Evolutionary conservation across 768 basidiomycete genomes (phyloP).

Genomic region (Suillus subalutaceus): DNA sequence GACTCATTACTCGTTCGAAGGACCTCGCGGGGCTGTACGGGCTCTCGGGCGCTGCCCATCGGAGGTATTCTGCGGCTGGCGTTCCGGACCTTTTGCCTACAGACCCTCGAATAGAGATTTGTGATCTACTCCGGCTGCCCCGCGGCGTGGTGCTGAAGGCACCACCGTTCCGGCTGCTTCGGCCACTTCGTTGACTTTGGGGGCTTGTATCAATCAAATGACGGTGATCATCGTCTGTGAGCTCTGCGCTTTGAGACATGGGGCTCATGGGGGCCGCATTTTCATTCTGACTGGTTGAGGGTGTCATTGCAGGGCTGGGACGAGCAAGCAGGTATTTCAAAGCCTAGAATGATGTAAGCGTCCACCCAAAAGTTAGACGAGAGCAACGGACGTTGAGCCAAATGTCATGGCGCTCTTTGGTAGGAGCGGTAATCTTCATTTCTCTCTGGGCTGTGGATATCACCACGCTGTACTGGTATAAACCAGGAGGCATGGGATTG

Average conservation of each 20-base stretch:
- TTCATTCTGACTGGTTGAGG: conserved; percentile 33
- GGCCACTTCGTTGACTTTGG: conserved; percentile 71
- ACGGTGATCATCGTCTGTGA: conserved; percentile 56
- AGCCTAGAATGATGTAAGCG: conserved; percentile 55
- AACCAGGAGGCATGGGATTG: conserved; percentile 93
- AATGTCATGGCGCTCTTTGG: conserved; percentile 94
- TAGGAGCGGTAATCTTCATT: conserved; percentile 98
- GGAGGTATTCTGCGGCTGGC: conserved; percentile 88
- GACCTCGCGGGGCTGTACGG: conserved; percentile 77
- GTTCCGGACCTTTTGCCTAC: conserved; percentile 88
- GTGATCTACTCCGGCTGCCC: conserved; percentile 77
- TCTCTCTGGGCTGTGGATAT: conserved; percentile 93
- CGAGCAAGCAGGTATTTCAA: conserved; percentile 88
- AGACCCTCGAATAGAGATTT: conserved; percentile 71
- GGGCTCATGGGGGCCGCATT: conserved; percentile 50
- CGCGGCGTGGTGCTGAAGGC: conserved; percentile 78
- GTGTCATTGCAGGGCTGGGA: conserved; percentile 43
- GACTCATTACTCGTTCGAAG: conserved; percentile 53
- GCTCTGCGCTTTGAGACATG: conserved; percentile 43
- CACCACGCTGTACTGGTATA: conserved; percentile 91
- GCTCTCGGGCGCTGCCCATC: conserved; percentile 75
- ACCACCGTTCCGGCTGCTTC: conserved; percentile 60
- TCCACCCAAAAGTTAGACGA: conserved; percentile 11
- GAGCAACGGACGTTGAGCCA: conserved; percentile 79
- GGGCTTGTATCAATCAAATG: conserved; percentile 58